Conservation (phyloP, 2,329 filamentous ascomycete species). For the Hypoxylon sp. region DNA sequence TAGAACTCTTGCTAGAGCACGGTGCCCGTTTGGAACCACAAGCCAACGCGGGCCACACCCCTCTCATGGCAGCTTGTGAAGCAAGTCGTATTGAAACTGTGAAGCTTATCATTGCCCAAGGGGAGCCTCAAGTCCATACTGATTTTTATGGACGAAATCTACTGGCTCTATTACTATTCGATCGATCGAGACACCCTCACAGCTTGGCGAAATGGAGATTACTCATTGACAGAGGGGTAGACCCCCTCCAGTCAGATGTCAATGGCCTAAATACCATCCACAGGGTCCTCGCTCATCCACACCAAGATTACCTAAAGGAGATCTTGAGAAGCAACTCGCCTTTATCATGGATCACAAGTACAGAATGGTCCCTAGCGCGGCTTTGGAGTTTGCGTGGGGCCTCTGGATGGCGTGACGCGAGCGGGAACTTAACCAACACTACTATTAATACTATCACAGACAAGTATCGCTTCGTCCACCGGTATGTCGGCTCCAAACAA, state of each 20-base stretch:
- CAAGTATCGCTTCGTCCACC: not conserved
- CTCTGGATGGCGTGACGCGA: too few species aligned
- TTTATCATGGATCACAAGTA: not conserved
- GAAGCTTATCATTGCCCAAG: not conserved
- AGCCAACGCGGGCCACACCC: not conserved
- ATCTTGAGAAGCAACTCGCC: not conserved
- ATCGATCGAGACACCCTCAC: not conserved
- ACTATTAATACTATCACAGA: not conserved
- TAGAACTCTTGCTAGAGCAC: not conserved
- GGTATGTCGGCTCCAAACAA: not conserved
- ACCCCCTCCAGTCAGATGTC: not conserved
- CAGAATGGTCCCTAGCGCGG: not conserved
- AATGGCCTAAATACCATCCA: not conserved
- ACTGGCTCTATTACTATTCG: not conserved
- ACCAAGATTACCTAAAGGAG: slow-evolving; percentile 1
- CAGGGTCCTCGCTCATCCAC: not conserved
- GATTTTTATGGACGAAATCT: not conserved
- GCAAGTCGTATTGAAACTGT: not conserved
- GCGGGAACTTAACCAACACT: not conserved
- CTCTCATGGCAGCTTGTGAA: not conserved
- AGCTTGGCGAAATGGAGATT: not conserved
- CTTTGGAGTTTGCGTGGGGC: not conserved
- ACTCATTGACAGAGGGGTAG: not conserved
- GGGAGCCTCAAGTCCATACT: not conserved
- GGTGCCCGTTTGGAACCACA: not conserved